These are phyloP conservation scores for Teunomyces atbi DNA, from an alignment of 805 yeast species.

Conservation along the genomic window DNA sequence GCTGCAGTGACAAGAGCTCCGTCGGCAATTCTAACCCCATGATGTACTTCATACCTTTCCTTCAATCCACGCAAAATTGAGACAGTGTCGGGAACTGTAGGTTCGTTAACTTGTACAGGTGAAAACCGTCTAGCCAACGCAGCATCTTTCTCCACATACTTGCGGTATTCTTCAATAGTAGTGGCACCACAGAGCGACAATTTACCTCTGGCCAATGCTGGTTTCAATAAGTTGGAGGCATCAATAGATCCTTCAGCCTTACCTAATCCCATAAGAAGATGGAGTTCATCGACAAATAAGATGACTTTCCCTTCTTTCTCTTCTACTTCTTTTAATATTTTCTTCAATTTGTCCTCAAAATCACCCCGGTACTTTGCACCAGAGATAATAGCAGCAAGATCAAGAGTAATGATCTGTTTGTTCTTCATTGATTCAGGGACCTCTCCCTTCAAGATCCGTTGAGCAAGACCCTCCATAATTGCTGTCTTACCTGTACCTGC, in stretches of 20 bases:
- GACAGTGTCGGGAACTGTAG: slow-evolving; percentile 86
- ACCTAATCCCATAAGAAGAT: slow-evolving; percentile 84
- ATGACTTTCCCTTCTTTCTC: slow-evolving; percentile 73
- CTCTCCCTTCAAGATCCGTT: slow-evolving; percentile 84
- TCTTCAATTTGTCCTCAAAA: slow-evolving; percentile 85
- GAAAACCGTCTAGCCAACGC: slow-evolving; percentile 94
- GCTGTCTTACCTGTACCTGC: slow-evolving; percentile 99
- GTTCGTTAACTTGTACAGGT: slow-evolving; percentile 82
- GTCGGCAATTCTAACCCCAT: slow-evolving; percentile 93
- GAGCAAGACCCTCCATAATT: slow-evolving; percentile 94
- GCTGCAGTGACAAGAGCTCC: slow-evolving; percentile 94
- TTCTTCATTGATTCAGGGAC: slow-evolving; percentile 93
- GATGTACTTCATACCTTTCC: slow-evolving; percentile 94
- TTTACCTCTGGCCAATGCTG: slow-evolving; percentile 89
- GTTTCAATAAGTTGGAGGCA: slow-evolving; percentile 90
- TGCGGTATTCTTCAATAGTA: slow-evolving; percentile 87
- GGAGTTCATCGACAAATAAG: slow-evolving; percentile 88
- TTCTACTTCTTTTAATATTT: slow-evolving; percentile 79
- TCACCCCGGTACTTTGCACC: slow-evolving; percentile 97
- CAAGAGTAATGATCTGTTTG: slow-evolving; percentile 79
- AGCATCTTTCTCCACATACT: slow-evolving; percentile 93
- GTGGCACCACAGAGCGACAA: slow-evolving; percentile 96
- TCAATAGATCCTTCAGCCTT: slow-evolving; percentile 94
- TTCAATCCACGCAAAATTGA: slow-evolving; percentile 90
- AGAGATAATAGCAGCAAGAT: slow-evolving; percentile 83